Evolutionary conservation across 257 asterid species (phyloP), one percentile per base, ranked within the genome.

Genomic region (Fraxinus cuspidata): DNA sequence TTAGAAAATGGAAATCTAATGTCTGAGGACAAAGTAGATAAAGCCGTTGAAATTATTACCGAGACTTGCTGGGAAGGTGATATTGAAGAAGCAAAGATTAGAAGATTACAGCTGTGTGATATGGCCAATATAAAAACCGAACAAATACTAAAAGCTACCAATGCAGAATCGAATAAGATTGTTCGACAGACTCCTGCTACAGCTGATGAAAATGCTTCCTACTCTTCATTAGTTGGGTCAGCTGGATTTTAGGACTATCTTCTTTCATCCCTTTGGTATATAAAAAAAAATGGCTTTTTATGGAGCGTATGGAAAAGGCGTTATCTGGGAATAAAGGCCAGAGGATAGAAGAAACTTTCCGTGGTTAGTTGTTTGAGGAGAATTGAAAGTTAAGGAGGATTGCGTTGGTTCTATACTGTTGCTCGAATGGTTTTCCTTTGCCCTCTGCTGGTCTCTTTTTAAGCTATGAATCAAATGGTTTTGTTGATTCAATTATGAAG

Each of bases 51-150:
- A 74, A 87, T 88, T 78, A 88, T 95, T 53, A 84, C 93, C 0
- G 94, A 92, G 78, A 95, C 97, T 67, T 91, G 98, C 86, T 95
- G 99, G 99, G 97, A 90, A 82, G 98, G 94, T 70, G 97, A 90
- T 78, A 69, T 82, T 3, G 91, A 85, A 73, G 99, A 93, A 81
- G 94, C 96, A 6, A 95, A 89, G 90, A 74, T 71, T 82, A 90
- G 86, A 82, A 90, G 86, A 80, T 40, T 79, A 78, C 87, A 89
- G 82, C 78, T 95, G 49, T 86, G 87, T 40, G 76, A 87, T 66
- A 56, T 89, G 71, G 93, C 92, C 49, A 88, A 86, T 51, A 72
- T 95, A 21, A 94, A 84, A 78, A 71, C 71, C 28, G 78, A 82
- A 27, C 84, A 80, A 78, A 53, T 80, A 49, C 71, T 49, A 18